phyloP scores from a whole-genome alignment of 371 early-diverging fungal genomes.

The Apophysomyces variabilis region DNA sequence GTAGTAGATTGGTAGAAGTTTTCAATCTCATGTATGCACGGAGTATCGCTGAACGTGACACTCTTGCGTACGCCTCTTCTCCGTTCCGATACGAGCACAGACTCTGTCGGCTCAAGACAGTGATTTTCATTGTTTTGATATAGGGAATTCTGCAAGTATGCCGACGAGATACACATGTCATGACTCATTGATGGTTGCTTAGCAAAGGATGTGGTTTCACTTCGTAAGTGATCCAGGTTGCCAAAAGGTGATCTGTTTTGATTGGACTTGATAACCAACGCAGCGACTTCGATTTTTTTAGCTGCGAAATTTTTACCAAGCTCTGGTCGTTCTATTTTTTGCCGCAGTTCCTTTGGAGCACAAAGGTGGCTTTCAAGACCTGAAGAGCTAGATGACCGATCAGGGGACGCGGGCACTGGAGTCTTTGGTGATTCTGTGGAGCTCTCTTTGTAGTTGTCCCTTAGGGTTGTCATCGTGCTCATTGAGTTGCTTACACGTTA shows the following conservation, averaged over 20 bases:
- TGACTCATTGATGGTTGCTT: too few species aligned
- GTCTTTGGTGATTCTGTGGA: not conserved
- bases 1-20: slow-evolving; percentile 5
- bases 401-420: not conserved
- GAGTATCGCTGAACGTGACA: slow-evolving; percentile 26
- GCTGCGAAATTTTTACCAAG: slow-evolving; percentile 24
- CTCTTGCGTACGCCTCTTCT: slow-evolving; percentile 20
- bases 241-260: slow-evolving; percentile 12
- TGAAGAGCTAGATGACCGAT: too few species aligned
- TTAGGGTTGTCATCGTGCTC: not conserved
- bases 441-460: not conserved
- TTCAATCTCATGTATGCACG: slow-evolving; percentile 24
- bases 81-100: slow-evolving; percentile 1
- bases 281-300: slow-evolving; percentile 26
- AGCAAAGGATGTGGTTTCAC: not conserved
- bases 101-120: slow-evolving; percentile 9
- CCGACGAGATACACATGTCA: too few species aligned
- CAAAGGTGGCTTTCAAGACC: not conserved
- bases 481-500: not conserved
- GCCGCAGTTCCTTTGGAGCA: not conserved
- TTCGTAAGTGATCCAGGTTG: not conserved
- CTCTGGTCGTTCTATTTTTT: slow-evolving; percentile 12
- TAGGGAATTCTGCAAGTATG: not conserved
- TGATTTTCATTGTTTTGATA: slow-evolving; percentile 11
- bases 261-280: slow-evolving; percentile 26